Conservation (phyloP, 83 land plant species). For the Diphasiastrum complanatum region DNA sequence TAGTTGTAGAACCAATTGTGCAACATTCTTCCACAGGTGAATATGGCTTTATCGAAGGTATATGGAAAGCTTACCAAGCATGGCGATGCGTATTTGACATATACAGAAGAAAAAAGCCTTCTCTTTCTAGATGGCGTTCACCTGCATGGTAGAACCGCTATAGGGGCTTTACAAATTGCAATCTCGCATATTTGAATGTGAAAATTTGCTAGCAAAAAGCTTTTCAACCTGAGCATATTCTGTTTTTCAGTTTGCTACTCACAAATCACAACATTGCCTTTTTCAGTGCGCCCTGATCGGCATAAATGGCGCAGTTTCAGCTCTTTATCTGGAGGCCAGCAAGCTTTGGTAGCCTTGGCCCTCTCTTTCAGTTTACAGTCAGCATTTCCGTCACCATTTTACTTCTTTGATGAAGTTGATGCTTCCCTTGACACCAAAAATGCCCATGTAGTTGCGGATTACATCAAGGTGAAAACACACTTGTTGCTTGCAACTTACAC, state of each 20-base stretch:
- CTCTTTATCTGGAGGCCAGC: slow-evolving; percentile 29
- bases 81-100: slow-evolving; percentile 32
- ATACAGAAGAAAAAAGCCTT: slow-evolving; percentile 27
- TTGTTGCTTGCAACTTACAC: neutral
- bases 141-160: slow-evolving; percentile 20
- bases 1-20: neutral
- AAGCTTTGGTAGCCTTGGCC: slow-evolving; percentile 27
- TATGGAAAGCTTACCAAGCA: slow-evolving; percentile 24
- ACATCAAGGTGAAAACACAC: slow-evolving; percentile 14
- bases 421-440: slow-evolving; percentile 31
- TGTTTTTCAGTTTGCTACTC: too few species aligned
- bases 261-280: neutral
- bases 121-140: slow-evolving; percentile 29
- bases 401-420: slow-evolving; percentile 34
- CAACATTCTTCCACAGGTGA: slow-evolving; percentile 13
- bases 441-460: slow-evolving; percentile 24
- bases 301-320: slow-evolving; percentile 29
- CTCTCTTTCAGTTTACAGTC: slow-evolving; percentile 26
- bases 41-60: slow-evolving; percentile 6
- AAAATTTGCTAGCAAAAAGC: too few species aligned
- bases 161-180: neutral
- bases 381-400: slow-evolving; percentile 28
- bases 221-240: too few species aligned
- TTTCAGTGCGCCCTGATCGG: slow-evolving; percentile 26
- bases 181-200: too few species aligned